Base-by-base conservation (phyloP, 1,139 yeast species). In the Saccharomyces hybrid region DNA sequence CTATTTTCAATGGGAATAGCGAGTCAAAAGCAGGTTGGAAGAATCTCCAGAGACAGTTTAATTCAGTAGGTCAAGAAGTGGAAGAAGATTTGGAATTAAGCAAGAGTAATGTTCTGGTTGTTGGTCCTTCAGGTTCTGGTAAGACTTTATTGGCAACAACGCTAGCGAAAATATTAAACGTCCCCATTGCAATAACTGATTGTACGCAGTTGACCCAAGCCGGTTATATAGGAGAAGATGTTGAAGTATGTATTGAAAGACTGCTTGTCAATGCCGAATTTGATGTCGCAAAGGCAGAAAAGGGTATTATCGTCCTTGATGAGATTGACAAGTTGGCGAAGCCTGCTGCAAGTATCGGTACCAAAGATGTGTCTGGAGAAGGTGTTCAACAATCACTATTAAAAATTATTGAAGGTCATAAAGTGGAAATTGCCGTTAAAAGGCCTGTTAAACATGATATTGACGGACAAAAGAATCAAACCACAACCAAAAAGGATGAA, bases 51-150 rank as follows among this genome's bases (percentile, higher is more conserved):
- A 66, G 62, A 49, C 71, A 72, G 54, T 57, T 71, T 32, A 63
- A 64, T 2, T 31, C 31, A 12, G 7, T 29, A 11, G 51, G 55
- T 16, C 42, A 21, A 5, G 55, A 19, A 58, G 44, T 60, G 41
- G 73, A 69, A 52, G 70, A 70, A 1, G 74, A 73, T 51, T 58
- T 75, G 27, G 75, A 74, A 51, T 62, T 79, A 51, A 79, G 78
- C 53, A 80, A 79, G 58, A 77, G 83, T 29, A 80, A 80, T 61
- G 75, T 79, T 1, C 61, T 79, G 51, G 65, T 79, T 3, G 65
- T 79, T n/a, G 83, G 83, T 0, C 83, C 83, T 0, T 77, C 81
- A 4, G 83, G 83, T 1, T 76, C 81, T 2, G 83, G 83, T 28
- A 79, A 80, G 63, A 79, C 84, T 0, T 61, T 79, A 27, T 69